phyloP scores from a whole-genome alignment of 768 basidiomycete genomes.

The Rhodocollybia butyracea region DNA sequence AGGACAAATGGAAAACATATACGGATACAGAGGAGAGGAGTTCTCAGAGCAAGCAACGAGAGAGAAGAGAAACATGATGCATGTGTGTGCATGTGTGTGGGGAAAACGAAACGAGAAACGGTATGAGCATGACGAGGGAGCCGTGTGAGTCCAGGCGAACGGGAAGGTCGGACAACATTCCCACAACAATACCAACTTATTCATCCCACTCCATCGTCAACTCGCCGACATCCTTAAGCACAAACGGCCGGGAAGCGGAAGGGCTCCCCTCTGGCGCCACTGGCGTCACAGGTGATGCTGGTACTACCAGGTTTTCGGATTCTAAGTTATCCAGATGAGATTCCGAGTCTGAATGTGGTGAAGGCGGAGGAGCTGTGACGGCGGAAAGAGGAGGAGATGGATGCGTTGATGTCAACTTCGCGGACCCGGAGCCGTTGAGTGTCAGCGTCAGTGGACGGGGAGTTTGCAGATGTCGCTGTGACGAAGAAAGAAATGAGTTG shows the following conservation, averaged over 20 bases:
- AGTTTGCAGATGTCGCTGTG: neutral
- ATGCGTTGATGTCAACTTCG: neutral
- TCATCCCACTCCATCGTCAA: conserved; percentile 1
- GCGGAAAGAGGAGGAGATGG: neutral
- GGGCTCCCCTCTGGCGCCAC: neutral
- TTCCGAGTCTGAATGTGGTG: neutral
- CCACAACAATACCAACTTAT: no score
- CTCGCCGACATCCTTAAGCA: neutral
- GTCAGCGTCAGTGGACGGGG: neutral
- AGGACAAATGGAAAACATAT: no score
- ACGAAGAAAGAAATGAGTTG: neutral
- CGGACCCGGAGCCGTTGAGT: neutral
- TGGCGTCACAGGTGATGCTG: neutral
- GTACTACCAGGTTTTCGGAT: neutral
- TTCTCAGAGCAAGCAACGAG: no score
- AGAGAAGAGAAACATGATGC: no score
- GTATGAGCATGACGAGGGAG: no score
- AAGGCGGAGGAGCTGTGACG: neutral
- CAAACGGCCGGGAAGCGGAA: neutral
- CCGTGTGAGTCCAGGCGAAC: no score
- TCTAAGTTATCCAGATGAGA: neutral
- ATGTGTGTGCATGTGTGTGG: no score
- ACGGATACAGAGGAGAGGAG: no score
- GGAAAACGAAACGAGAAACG: no score
- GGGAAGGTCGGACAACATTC: no score